Conservation (phyloP, 257 asterid genomes). For the Plantago elongata region DNA sequence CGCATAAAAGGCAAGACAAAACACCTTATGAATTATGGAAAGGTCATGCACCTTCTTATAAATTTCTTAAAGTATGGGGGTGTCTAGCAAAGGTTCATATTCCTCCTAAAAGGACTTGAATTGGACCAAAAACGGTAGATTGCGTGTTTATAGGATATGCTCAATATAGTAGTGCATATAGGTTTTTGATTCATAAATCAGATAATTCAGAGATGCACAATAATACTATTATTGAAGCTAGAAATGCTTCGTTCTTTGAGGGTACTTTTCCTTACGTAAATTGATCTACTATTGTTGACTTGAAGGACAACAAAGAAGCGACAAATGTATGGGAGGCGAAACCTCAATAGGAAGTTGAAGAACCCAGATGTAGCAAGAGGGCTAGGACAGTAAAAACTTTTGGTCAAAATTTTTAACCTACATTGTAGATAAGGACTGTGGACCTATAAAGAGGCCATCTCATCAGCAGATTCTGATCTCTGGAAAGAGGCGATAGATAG, state of each 20-base stretch:
- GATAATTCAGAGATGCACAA: neutral
- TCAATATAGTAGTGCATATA: too few species aligned
- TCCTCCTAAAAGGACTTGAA: neutral
- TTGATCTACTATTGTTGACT: neutral
- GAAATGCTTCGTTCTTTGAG: conserved; percentile 3
- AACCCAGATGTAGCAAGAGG: too few species aligned
- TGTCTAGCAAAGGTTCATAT: neutral
- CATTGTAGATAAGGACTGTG: neutral
- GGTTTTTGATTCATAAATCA: too few species aligned
- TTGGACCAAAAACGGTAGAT: neutral
- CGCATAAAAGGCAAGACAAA: neutral
- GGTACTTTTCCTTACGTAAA: neutral
- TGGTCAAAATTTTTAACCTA: neutral
- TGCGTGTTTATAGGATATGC: too few species aligned
- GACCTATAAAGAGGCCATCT: neutral
- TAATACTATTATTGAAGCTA: neutral
- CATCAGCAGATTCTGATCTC: neutral
- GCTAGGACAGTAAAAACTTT: neutral
- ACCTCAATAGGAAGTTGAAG: too few species aligned
- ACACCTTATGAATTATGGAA: too few species aligned
- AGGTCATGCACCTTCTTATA: conserved; percentile 1
- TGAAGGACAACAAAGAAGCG: too few species aligned
- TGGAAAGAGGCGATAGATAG: conserved; percentile 5
- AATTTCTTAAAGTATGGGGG: neutral
- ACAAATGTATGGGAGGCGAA: too few species aligned